phyloP scores from a whole-genome alignment of 495 filamentous ascomycete genomes.

The Entonaema liquescens region DNA sequence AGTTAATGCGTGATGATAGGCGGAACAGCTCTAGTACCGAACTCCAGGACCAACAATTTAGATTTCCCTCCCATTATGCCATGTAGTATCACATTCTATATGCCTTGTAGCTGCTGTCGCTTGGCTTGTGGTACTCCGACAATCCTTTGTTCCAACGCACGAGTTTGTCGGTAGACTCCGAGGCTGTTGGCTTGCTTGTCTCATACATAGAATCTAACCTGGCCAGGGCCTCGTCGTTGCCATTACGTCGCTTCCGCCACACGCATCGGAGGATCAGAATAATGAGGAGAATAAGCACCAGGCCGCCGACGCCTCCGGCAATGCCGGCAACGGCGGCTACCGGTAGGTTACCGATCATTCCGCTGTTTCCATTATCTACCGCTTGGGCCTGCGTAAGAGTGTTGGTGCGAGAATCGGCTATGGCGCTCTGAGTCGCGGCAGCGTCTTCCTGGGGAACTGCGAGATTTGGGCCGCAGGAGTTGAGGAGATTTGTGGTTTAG shows the following conservation, averaged over 20 bases:
- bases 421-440: conserved; percentile 12
- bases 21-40: conserved; percentile 13
- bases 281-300: conserved; percentile 20
- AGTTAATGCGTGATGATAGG: conserved; percentile 8
- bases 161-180: conserved; percentile 38
- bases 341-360: conserved; percentile 33
- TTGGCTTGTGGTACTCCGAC: conserved; percentile 38
- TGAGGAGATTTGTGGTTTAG: conserved; percentile 10
- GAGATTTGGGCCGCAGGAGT: conserved; percentile 6
- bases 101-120: conserved; percentile 38
- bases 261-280: conserved; percentile 40
- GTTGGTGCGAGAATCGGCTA: conserved; percentile 20
- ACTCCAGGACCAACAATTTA: conserved; percentile 23
- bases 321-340: conserved; percentile 44
- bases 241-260: conserved; percentile 43
- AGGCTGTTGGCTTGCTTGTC: conserved; percentile 31
- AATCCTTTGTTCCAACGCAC: conserved; percentile 46
- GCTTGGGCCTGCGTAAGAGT: conserved; percentile 29
- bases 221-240: conserved; percentile 35
- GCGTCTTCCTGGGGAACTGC: conserved; percentile 20
- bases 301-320: conserved; percentile 40
- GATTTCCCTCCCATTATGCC: not conserved
- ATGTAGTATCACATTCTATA: conserved; percentile 41
- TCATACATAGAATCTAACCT: conserved; percentile 41
- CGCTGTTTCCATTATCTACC: conserved; percentile 1